Evolutionary conservation across 176 grass and related monocot genomes (phyloP), one percentile per base, ranked within the genome.

Genomic region (Alloteropsis semialata): DNA sequence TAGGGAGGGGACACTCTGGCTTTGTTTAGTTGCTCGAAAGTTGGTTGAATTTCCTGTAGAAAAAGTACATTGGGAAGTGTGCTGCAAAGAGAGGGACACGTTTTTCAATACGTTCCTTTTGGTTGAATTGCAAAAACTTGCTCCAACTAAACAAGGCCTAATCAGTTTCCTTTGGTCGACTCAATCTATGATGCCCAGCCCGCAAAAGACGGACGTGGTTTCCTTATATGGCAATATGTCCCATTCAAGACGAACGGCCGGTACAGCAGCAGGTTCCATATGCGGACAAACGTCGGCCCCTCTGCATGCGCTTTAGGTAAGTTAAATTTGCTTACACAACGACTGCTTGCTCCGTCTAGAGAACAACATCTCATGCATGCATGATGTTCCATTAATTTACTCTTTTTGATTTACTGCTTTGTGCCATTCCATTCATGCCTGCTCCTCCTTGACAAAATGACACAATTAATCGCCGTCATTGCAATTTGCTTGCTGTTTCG

Each of bases 201-300:
- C 10, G 10, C 30, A 14, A 0, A 2, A 1, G 36, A 9, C 49
- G 49, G 10, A 1, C 0, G 1, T 8, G 22, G 2, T 14, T 5
- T 21, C 0, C 12, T 55, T 56, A 16, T 30, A 2, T 0, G 1
- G 8, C 0, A 8, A 75, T 19, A 9, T 75, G 72, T 14, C 10
- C 72, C 32, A 17, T 75, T 25, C 50, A 16, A 38, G 50, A 56
- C 1, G 32, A 56, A 2, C 10, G 21, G 19, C 3, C 1, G 2
- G 17, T 74, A 34, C 19, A 18, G 13, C 30, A 1, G 1, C 57
- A 14, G n/a, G n/a, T n/a, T 28, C 1, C 10, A 0, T 1, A 0
- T 3, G 4, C 5, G 0, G 11, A 38, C 0, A 75, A 55, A 56
- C 50, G 11, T 4, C 21, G 2, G 11, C 30, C 50, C 0, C 50